Percentiles rank a stretch among this genome's conserved stretches.
Conservation (phyloP, 2,329 filamentous ascomycete genomes). For the Aspergillus persii region DNA sequence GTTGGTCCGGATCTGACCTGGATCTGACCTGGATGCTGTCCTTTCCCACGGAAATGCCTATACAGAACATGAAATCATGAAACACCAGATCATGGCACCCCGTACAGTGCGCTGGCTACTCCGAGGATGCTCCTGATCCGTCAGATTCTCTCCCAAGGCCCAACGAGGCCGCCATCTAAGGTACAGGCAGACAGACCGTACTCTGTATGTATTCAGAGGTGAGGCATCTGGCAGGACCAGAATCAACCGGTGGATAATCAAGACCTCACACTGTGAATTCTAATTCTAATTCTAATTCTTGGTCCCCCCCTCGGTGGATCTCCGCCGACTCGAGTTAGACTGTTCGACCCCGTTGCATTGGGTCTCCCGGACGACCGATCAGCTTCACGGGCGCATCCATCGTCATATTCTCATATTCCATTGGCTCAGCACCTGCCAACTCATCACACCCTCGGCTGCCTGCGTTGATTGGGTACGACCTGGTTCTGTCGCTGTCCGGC, state of each 20-base stretch:
- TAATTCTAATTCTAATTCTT: no score
- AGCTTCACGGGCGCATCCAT: slow-evolving; percentile 1
- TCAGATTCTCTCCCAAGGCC: neutral
- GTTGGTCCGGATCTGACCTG: neutral
- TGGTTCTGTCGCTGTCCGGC: no score
- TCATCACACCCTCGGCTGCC: slow-evolving; percentile 14
- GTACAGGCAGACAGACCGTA: no score
- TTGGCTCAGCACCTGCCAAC: slow-evolving; percentile 18
- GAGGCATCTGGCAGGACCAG: neutral
- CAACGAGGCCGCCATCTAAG: no score
- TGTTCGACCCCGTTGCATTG: neutral
- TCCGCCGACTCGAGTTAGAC: neutral
- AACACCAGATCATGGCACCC: neutral
- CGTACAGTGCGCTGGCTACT: no score
- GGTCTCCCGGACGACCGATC: slow-evolving; percentile 8
- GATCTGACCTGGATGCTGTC: no score
- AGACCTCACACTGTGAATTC: neutral
- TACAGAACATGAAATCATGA: neutral
- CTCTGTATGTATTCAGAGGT: no score
- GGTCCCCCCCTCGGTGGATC: neutral
- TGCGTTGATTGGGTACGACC: neutral
- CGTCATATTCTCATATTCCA: neutral
- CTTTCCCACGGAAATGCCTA: no score
- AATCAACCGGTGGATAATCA: no score
- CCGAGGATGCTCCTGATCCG: neutral